A percentile compares a stretch with the other conserved stretches of the same genome.
These are phyloP conservation scores for Macrolepiota dolichaula DNA, from an alignment of 768 basidiomycete genomes.

Conservation along the genomic window DNA sequence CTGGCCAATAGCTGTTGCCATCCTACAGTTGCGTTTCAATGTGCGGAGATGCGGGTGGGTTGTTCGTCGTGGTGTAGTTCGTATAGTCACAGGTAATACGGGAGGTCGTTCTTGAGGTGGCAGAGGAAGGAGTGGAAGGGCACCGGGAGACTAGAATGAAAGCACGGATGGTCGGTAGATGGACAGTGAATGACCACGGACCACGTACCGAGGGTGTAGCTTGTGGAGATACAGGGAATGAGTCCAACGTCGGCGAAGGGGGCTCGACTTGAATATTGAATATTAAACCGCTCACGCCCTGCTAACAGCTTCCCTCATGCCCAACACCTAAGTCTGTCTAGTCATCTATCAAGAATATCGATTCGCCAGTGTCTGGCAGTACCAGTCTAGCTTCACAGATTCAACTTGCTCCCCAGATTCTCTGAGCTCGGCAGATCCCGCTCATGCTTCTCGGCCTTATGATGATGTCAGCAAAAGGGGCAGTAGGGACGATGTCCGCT, in stretches of 20 bases:
- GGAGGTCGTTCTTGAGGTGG: conserved; percentile 8
- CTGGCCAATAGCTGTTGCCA: not conserved
- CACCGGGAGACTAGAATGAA: conserved; percentile 1
- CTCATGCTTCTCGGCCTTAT: not conserved
- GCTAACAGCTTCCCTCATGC: too few species aligned
- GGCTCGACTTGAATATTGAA: conserved; percentile 5
- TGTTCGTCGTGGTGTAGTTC: conserved; percentile 1
- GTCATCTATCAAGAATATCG: not conserved
- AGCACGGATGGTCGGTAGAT: not conserved
- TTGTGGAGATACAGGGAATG: not conserved
- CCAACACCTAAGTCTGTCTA: not conserved
- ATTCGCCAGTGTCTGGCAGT: not conserved
- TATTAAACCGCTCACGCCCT: too few species aligned
- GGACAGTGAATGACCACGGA: too few species aligned
- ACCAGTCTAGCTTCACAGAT: not conserved
- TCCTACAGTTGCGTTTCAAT: not conserved
- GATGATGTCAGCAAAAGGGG: not conserved
- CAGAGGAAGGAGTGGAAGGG: conserved; percentile 9
- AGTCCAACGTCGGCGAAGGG: conserved; percentile 5
- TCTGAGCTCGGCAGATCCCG: not conserved
- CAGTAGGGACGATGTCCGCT: conserved; percentile 11
- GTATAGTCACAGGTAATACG: not conserved
- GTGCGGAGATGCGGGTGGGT: not conserved
- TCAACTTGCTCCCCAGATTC: not conserved
- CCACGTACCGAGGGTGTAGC: not conserved